Percentiles rank a stretch among this genome's conserved stretches.
phyloP scores from a whole-genome alignment of 495 filamentous ascomycete genomes.

The Penicillium argentinense region DNA sequence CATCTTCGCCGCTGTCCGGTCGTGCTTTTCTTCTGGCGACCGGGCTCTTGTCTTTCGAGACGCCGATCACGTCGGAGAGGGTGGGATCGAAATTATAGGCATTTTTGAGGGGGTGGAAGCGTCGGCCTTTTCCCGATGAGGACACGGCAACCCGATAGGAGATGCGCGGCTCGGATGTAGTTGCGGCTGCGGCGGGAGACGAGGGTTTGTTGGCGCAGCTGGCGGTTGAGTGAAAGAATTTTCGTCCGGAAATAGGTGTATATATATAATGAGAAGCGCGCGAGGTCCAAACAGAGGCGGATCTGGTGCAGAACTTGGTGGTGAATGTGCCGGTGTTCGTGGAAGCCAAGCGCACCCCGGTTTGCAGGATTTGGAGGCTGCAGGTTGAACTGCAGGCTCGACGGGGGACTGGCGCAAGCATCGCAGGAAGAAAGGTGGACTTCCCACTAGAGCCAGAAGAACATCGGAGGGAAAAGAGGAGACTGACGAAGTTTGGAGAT shows the following conservation, averaged over 20 bases:
- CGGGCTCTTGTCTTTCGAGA: constrained; percentile 38
- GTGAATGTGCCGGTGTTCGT: too few relatives aligned
- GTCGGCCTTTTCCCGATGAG: constrained; percentile 73
- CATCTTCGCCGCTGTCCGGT: constrained; percentile 88
- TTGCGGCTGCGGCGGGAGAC: too few relatives aligned
- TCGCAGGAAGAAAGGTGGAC: constrained; percentile 11
- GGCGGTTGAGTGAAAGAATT: constrained; percentile 33
- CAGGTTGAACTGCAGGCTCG: constrained; percentile 43
- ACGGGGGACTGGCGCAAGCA: constrained; percentile 32
- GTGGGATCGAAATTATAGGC: constrained; percentile 75
- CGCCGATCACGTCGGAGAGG: constrained; percentile 49
- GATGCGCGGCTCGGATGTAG: too few relatives aligned
- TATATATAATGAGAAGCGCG: too few relatives aligned
- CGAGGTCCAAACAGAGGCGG: constrained; percentile 3
- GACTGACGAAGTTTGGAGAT: neutral
- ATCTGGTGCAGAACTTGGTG: too few relatives aligned
- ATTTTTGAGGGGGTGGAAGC: constrained; percentile 68
- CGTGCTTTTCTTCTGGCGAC: constrained; percentile 40
- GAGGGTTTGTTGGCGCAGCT: constrained; percentile 12
- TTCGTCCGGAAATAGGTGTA: constrained; percentile 12
- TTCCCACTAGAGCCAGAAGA: constrained; percentile 5
- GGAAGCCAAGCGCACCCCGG: too few relatives aligned
- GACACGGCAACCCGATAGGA: constrained; percentile 54
- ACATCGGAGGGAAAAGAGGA: constrained; percentile 1
- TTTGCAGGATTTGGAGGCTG: constrained; percentile 38